Base-by-base conservation (phyloP, 768 basidiomycete genomes). In the Wakefieldia striispora region DNA sequence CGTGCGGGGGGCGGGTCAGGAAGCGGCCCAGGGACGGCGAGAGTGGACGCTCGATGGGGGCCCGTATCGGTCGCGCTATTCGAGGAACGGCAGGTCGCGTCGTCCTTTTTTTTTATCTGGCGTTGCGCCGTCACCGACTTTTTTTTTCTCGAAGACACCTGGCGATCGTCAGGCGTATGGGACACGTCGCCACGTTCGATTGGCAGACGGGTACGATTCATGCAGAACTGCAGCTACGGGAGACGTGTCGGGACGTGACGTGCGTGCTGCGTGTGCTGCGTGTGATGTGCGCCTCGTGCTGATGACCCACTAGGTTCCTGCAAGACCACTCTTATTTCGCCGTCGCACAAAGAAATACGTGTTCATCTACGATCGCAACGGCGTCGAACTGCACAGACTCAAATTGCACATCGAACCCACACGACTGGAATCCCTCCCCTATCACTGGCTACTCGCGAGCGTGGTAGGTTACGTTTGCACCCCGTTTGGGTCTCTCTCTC, bases 281-380 rank as follows among this genome's bases (percentile, higher is more conserved):
- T 16, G 43, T 5, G 5, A n/a, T n/a, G n/a, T n/a, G n/a, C n/a
- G n/a, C n/a, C 26, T 14, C 20, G 37, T 14, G 39, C 43, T n/a
- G 48, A 8, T 44, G 13, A 20, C 21, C n/a, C 14, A 34, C 27
- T 46, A 94, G 89, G 16, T 97, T 93, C 62, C 71, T 99, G 7
- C 95, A 97, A 62, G 91, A 95, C 55, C 91, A 97, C 44, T 86
- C 89, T 0, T 90, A 86, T 68, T 93, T 88, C 61, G 95, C 95
- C 2, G 94, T 97, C 9, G 95, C 95, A 0, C 95, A 99, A 70
- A 91, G 69, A 89, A 93, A 75, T 91, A 95, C 64, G 90, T 88
- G 16, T 99, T 90, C 69, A 92, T 99, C 39, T 98, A 99, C 56
- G 97, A 98, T 69, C 80, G 85, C 27, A 82, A 92, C 57, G 95